Base-by-base conservation (phyloP, 2,329 filamentous ascomycete species). In the Teratosphaeriaceae sp. region DNA sequence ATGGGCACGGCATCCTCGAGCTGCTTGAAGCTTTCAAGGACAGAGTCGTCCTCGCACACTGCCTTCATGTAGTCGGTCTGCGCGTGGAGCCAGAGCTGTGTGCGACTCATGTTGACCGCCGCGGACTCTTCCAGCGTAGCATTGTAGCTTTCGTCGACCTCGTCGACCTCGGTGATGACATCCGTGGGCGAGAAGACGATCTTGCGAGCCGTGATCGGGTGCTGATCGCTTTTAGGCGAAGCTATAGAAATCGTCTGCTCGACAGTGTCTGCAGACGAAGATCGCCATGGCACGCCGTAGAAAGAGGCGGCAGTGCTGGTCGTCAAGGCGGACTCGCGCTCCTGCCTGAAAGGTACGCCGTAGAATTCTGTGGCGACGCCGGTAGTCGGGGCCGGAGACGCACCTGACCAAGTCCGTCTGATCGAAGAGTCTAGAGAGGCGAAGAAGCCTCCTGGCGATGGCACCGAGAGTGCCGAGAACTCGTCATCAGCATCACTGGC, bases 281-380 rank as follows among this genome's bases (percentile, higher is more conserved):
- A 38, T 4, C 44, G 29, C 85, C 88, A 96, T 4, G 89, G 88
- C 19, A 84, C 74, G 48, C 83, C 81, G 68, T 97, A 96, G 58
- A 96, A 97, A 45, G 84, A 81, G 61, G 94, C 87, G 5, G 90
- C 90, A 15, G 85, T 89, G 20, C 88, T 88, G 2, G 90, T 95
- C 0, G 88, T 88, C 1, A 88, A 87, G 13, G 48, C 15, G 1
- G 48, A 38, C n/a, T 31, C 37, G 13, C 33, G 35, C 16, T 41
- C 42, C 66, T 66, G 51, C 72, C 75, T 54, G 83, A 88, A 96
- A 2, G 89, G 88, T 21, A 84, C 76, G 49, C 84, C 82, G 67
- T 97, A 97, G 58, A 96, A 97, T 49, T 84, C 80, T 61, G 95
- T 87, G 8, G 90, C 90, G n/a, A 84, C 88, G 22, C 88, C 87